Evolutionary conservation across 306 rosid species (phyloP).

Genomic region (Phaseolus lunatus): DNA sequence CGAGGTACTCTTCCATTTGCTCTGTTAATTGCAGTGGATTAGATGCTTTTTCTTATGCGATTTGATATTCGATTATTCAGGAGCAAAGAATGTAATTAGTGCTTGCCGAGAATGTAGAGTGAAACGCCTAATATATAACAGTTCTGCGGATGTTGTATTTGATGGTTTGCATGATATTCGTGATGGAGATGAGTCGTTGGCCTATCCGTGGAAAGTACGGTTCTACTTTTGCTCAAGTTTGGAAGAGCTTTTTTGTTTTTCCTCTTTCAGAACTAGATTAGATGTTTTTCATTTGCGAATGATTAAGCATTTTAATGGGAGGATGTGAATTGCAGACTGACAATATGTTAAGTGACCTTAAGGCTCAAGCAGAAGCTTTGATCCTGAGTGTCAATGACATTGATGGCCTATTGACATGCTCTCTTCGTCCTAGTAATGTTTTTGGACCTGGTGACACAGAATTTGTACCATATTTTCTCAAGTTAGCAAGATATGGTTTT

Average conservation of each 20-base stretch:
- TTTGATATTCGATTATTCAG: constrained; percentile 55
- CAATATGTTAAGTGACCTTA: constrained; percentile 69
- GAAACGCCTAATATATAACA: constrained; percentile 75
- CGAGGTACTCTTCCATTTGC: constrained; percentile 61
- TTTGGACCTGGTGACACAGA: constrained; percentile 87
- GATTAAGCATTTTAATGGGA: constrained; percentile 39
- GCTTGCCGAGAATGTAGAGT: constrained; percentile 89
- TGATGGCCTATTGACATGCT: constrained; percentile 86
- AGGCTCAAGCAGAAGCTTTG: constrained; percentile 91
- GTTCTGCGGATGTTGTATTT: constrained; percentile 85
- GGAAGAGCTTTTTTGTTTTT: constrained; percentile 31
- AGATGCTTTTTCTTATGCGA: constrained; percentile 17
- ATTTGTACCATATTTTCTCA: constrained; percentile 60
- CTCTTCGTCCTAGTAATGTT: constrained; percentile 87
- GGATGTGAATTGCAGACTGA: constrained; percentile 62
- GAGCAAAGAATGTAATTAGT: constrained; percentile 81
- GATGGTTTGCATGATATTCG: constrained; percentile 64
- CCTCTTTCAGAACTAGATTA: not conserved
- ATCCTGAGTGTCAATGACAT: constrained; percentile 69
- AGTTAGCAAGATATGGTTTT: constrained; percentile 72
- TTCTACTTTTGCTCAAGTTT: constrained; percentile 30
- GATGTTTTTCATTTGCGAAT: constrained; percentile 37
- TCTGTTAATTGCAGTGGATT: constrained; percentile 3
- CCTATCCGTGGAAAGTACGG: constrained; percentile 77
- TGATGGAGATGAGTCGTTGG: constrained; percentile 54